Percentiles rank a stretch among this genome's conserved stretches.
phyloP scores from a whole-genome alignment of 2,329 filamentous ascomycete species.

The Ceratocystiopsis brevicomis region DNA sequence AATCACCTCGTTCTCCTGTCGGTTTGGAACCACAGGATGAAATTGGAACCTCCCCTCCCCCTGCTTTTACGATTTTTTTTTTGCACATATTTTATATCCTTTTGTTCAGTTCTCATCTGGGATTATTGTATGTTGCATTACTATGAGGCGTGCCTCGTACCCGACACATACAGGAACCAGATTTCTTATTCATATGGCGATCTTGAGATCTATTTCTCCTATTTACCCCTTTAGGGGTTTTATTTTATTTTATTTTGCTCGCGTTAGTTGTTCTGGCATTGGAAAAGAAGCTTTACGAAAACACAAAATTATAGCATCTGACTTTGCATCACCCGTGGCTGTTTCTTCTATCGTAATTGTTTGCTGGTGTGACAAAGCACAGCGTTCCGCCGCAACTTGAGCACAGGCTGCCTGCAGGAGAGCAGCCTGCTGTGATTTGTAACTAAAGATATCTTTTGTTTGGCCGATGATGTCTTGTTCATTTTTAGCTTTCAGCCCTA shows the following conservation, averaged over 20 bases:
- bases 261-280: no score
- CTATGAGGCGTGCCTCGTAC: slow-evolving; percentile 3
- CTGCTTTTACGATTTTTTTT: not conserved
- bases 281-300: slow-evolving; percentile 1
- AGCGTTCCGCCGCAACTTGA: no score
- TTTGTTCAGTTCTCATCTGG: not conserved
- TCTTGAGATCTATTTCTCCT: not conserved
- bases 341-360: no score
- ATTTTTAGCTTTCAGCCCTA: no score
- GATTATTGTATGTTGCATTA: not conserved
- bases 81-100: slow-evolving; percentile 4
- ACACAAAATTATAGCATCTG: slow-evolving; percentile 7
- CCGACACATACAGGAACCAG: not conserved
- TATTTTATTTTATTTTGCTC: not conserved
- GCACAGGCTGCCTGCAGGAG: no score
- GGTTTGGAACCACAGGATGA: no score
- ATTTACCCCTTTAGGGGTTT: no score
- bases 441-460: no score
- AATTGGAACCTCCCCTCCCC: not conserved
- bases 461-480: no score
- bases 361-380: no score
- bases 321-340: slow-evolving; percentile 5
- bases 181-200: not conserved
- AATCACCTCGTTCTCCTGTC: no score
- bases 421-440: no score